phyloP scores from a whole-genome alignment of 345 rosid species.

The Bruguiera gymnorhiza region DNA sequence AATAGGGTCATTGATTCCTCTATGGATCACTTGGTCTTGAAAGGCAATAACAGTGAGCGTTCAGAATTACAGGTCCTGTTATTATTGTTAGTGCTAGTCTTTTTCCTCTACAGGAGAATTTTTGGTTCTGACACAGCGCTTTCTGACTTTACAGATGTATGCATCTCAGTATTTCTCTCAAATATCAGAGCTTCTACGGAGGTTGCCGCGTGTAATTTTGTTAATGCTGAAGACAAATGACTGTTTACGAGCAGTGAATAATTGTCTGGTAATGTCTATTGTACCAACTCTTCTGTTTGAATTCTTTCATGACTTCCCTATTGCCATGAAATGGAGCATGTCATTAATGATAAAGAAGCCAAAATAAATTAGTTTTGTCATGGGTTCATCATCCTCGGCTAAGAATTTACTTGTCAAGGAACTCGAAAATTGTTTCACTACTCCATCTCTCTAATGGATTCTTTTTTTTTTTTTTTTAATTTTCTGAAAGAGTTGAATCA shows the following conservation, averaged over 20 bases:
- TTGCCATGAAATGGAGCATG: not conserved
- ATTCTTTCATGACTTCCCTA: not conserved
- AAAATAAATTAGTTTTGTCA: not conserved
- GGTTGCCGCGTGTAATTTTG: constrained; percentile 86
- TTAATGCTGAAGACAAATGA: constrained; percentile 92
- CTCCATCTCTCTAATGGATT: not conserved
- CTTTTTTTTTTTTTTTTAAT: too few species aligned
- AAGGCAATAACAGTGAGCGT: constrained; percentile 60
- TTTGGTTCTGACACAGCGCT: not conserved
- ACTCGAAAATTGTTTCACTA: too few species aligned
- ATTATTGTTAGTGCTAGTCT: not conserved
- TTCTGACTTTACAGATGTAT: constrained; percentile 52
- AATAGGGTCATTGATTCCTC: constrained; percentile 72
- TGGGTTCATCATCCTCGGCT: not conserved
- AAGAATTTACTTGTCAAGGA: too few species aligned
- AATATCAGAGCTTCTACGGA: constrained; percentile 88
- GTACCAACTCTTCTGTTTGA: constrained; percentile 4
- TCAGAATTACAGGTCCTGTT: constrained; percentile 72
- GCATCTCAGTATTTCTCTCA: constrained; percentile 87
- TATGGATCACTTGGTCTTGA: constrained; percentile 82
- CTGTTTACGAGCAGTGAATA: constrained; percentile 85
- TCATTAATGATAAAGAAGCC: not conserved
- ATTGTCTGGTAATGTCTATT: constrained; percentile 49
- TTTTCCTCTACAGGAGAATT: not conserved
- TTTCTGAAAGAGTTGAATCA: not conserved